phyloP scores from a whole-genome alignment of 495 filamentous ascomycete species.

The Aspergillus heteromorphus region DNA sequence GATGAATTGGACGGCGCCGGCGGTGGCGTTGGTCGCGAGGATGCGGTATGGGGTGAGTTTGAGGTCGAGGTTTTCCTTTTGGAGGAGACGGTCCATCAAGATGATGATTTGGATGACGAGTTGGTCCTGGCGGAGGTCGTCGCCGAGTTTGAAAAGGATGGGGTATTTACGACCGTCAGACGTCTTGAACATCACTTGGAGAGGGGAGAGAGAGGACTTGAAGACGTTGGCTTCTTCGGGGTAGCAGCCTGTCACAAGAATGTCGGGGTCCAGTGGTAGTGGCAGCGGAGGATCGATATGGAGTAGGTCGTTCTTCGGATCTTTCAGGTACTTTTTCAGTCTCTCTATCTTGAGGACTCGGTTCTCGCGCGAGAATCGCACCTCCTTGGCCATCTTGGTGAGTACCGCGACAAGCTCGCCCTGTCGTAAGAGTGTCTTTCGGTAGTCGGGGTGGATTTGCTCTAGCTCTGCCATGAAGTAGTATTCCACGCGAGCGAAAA shows the following conservation, averaged over 20 bases:
- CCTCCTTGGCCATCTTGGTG: slow-evolving; percentile 83
- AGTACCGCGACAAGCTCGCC: slow-evolving; percentile 85
- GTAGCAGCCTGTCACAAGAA: slow-evolving; percentile 70
- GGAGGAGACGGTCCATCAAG: slow-evolving; percentile 93
- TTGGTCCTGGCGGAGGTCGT: slow-evolving; percentile 96
- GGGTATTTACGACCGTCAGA: slow-evolving; percentile 71
- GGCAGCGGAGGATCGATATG: slow-evolving; percentile 81
- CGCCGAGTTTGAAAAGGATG: slow-evolving; percentile 94
- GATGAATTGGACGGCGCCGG: slow-evolving; percentile 89
- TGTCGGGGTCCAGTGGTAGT: slow-evolving; percentile 79
- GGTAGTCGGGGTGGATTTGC: slow-evolving; percentile 52
- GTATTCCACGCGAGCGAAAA: slow-evolving; percentile 88
- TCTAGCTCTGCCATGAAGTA: slow-evolving; percentile 89
- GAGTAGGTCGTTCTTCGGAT: slow-evolving; percentile 82
- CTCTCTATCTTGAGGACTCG: slow-evolving; percentile 73
- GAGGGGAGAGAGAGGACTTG: slow-evolving; percentile 86
- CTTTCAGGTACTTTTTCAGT: slow-evolving; percentile 74
- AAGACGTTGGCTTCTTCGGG: slow-evolving; percentile 89
- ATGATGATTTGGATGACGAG: slow-evolving; percentile 97
- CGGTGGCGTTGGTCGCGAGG: slow-evolving; percentile 82
- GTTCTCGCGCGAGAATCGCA: slow-evolving; percentile 74
- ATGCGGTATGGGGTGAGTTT: slow-evolving; percentile 95
- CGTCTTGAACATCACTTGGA: slow-evolving; percentile 88
- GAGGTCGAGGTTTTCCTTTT: slow-evolving; percentile 94
- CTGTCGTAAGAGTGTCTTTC: slow-evolving; percentile 75